Evolutionary conservation across 805 yeast genomes (phyloP).

Genomic region (Wickerhamiella azyma): DNA sequence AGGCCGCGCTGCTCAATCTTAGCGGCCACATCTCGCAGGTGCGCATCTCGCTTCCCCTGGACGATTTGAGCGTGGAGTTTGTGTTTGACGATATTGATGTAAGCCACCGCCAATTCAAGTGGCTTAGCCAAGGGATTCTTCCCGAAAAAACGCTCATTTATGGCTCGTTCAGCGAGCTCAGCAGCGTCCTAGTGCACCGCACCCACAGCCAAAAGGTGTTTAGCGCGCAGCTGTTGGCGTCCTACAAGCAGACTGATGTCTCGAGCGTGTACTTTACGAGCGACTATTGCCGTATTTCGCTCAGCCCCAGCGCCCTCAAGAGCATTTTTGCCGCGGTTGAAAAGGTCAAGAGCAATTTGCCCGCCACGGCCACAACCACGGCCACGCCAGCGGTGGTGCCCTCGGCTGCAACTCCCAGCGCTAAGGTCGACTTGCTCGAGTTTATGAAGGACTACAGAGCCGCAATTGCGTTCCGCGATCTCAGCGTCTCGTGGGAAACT

Average conservation of each 20-base stretch:
- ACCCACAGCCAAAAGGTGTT: background rate
- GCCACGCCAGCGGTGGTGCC: too few relatives aligned
- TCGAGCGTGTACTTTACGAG: conserved; percentile 9
- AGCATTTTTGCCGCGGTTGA: conserved; percentile 9
- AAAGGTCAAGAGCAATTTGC: conserved; percentile 1
- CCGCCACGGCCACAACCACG: background rate
- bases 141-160: background rate
- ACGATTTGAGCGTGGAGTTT: conserved; percentile 1
- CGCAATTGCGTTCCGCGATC: conserved; percentile 28
- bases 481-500: conserved; percentile 66
- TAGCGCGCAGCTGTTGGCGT: conserved; percentile 6
- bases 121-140: background rate
- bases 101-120: conserved; percentile 1
- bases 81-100: background rate
- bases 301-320: conserved; percentile 5
- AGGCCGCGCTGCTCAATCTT: background rate
- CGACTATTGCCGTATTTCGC: conserved; percentile 2
- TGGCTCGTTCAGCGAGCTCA: conserved; percentile 1
- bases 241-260: background rate
- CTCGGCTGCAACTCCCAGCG: background rate
- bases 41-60: conserved; percentile 6
- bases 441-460: background rate
- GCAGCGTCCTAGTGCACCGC: background rate
- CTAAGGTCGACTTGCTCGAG: background rate
- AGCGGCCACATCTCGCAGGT: background rate